Base-by-base conservation (phyloP, 148 eudicot species). In the Limonium bicolor region DNA sequence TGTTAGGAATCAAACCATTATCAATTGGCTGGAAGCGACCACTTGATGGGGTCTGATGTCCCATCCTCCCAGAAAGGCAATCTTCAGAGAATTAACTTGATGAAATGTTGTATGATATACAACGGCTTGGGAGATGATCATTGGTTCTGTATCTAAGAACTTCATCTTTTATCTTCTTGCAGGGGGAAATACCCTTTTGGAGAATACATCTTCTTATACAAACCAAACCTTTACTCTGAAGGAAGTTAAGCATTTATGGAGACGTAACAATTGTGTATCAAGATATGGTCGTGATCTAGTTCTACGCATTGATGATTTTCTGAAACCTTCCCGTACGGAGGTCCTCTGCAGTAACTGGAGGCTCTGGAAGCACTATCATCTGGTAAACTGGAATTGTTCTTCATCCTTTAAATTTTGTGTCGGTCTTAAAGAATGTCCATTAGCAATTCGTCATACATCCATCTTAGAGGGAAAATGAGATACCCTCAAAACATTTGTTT, bases 221-320 rank as follows among this genome's bases (percentile, higher is more conserved):
- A 58, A 82, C 49, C 55, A 49, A 22, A 31, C 94, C 27, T 78
- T 87, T 54, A 73, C 90, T 30, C 52, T 87, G 60, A 68, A 62
- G 28, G 96, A 87, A 68, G 80, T 87, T 46, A 87, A 87, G 56
- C 96, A 72, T 70, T 56, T 87, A 27, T 87, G 96, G 96, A 67
- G 68, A 54, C 54, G 63, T 47, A 71, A 87, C 48, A 69, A 63
- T 32, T 87, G 96, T 67, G 15, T 71, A 43, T 68, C 78, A 36
- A 79, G 65, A 62, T 82, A 78, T 64, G 72, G 75, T 48, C 76
- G 82, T 60, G 76, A 76, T 59, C 70, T 87, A 48, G 64, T 61
- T 34, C 80, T 74, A 32, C 73, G 96, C 27, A 54, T 71, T 46
- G 96, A 87, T 63, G 88, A 87, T 65, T 87, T 87, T 52, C 90